phyloP scores from a whole-genome alignment of 108 stramenopile species.

The Nannochloropsis oceanica region DNA sequence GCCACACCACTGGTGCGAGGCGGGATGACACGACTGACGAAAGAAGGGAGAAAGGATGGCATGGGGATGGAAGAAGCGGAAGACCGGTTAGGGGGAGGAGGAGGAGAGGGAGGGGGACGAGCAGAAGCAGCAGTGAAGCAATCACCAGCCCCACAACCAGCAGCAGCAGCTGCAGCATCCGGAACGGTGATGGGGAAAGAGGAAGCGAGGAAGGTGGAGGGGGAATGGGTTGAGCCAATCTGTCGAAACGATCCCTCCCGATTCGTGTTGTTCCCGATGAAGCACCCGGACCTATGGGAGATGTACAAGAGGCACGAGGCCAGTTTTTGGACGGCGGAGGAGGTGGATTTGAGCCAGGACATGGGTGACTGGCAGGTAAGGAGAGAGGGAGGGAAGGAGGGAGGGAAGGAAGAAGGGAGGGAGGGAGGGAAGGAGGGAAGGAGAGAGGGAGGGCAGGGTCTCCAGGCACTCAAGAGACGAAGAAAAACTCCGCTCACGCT shows the following conservation, averaged over 20 bases:
- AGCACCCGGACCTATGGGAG: constrained; percentile 56
- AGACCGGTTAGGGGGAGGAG: background rate
- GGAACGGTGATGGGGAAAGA: background rate
- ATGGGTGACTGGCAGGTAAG: background rate
- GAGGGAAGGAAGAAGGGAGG: background rate
- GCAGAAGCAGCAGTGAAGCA: too few relatives aligned
- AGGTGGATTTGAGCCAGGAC: constrained; percentile 9
- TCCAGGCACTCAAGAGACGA: too few relatives aligned
- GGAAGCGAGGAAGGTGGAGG: background rate
- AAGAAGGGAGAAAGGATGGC: background rate
- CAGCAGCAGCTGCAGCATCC: background rate
- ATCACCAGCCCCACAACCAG: too few relatives aligned
- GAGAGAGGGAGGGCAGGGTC: constrained; percentile 62
- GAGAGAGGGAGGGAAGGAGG: background rate
- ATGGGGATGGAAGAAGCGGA: background rate
- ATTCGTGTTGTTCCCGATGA: constrained; percentile 76
- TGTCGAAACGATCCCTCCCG: constrained; percentile 32
- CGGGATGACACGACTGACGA: background rate
- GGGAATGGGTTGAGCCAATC: background rate
- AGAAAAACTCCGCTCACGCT: too few relatives aligned
- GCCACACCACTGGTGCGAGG: background rate
- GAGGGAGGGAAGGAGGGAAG: constrained; percentile 4
- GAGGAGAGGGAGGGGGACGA: background rate
- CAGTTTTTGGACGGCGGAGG: constrained; percentile 12
- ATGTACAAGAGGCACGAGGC: constrained; percentile 12